Evolutionary conservation across 306 rosid genomes (phyloP), one percentile per base, ranked within the genome.

Genomic region (Prunus kanzakura): DNA sequence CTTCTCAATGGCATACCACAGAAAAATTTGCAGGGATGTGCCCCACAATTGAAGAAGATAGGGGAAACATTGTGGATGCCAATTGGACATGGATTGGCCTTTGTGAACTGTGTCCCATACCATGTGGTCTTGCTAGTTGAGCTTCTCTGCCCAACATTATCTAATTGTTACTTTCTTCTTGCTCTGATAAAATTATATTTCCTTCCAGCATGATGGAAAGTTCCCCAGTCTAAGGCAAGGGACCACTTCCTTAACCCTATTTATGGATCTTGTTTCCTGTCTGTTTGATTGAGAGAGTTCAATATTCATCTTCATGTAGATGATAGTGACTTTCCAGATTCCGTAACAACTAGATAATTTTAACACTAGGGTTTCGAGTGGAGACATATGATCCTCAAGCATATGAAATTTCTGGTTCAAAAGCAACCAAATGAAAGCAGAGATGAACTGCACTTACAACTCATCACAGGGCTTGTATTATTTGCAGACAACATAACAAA

Each of bases 51-150:
- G 65, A 82, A 41, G 67, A 72, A 79, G 85, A 71, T 79, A 69
- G 52, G 72, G 58, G 38, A 32, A 70, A 47, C 67, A 75, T 71
- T 83, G 65, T 82, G 71, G 82, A 69, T 79, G 82, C 68, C 76
- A 72, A 67, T 64, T 79, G 63, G 63, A 75, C 32, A 46, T 49
- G 78, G 50, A 43, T 83, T 79, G 82, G 73, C 69, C 76, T 29
- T 76, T 76, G 56, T 60, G 62, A 78, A 71, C 43, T 58, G 85
- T 61, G 86, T 79, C 79, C 68, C 78, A 67, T 83, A 66, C 79
- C 87, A 85, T 70, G 89, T 87, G 88, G 65, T 73, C 82, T 80
- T 74, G 86, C 77, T 64, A 60, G 15, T 78, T 80, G 79, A 78
- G 72, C 62, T 62, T 75, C 72, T 80, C 51, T 80, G 46, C 80